Conservation (phyloP, 495 filamentous ascomycete species). For the Penicillium canariense region DNA sequence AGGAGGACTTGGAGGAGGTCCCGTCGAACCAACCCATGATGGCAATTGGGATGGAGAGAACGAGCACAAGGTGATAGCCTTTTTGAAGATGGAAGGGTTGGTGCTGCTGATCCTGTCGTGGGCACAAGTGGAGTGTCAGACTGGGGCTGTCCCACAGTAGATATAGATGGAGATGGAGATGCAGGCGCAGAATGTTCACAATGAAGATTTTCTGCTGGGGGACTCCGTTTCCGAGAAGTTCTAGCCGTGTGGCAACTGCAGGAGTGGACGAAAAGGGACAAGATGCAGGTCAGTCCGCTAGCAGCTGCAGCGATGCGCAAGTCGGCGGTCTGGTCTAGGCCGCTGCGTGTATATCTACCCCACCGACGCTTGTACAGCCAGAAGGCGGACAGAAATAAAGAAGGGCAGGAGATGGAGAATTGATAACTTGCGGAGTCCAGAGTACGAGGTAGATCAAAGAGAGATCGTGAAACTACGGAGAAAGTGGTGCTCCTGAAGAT, state of each 20-base stretch:
- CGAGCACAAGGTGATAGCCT: background rate
- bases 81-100: background rate
- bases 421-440: background rate
- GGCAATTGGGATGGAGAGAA: background rate
- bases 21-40: conserved; percentile 54
- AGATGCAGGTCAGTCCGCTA: conserved; percentile 31
- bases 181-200: background rate
- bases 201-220: background rate
- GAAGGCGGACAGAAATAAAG: no score
- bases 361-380: no score
- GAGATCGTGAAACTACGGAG: no score
- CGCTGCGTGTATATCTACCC: conserved; percentile 28
- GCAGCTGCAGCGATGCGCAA: conserved; percentile 34
- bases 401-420: no score
- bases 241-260: conserved; percentile 17
- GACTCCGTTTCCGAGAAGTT: conserved; percentile 1
- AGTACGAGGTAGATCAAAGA: no score
- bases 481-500: no score
- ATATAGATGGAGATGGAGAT: background rate
- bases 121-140: conserved; percentile 1
- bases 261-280: conserved; percentile 18
- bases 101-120: no score
- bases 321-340: conserved; percentile 31
- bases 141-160: background rate
- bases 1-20: conserved; percentile 27